Percentiles rank a stretch among this genome's conserved stretches.
phyloP scores from a whole-genome alignment of 164 flowering plant genomes.

The Platanus orientalis region DNA sequence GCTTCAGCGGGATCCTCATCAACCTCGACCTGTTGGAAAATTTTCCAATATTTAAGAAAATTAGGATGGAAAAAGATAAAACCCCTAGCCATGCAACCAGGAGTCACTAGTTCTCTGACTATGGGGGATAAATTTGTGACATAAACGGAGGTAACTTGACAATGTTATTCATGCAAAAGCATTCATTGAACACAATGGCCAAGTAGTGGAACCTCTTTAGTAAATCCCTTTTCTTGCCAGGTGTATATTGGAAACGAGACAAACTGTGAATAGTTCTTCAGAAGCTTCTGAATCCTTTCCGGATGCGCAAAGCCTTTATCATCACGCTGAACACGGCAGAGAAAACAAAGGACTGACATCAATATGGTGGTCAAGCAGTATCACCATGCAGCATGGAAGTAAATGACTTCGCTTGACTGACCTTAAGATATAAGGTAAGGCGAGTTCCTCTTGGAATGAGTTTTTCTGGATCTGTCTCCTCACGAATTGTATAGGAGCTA shows the following conservation, averaged over 20 bases:
- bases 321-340: conserved; percentile 49
- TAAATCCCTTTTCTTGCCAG: conserved; percentile 91
- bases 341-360: too few relatives aligned
- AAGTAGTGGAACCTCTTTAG: conserved; percentile 67
- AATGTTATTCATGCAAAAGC: not conserved
- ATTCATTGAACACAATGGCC: not conserved
- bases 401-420: conserved; percentile 13
- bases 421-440: conserved; percentile 85
- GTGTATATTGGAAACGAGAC: conserved; percentile 95
- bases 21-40: conserved; percentile 75
- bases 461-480: conserved; percentile 88
- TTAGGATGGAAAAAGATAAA: too few relatives aligned
- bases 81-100: not conserved
- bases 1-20: conserved; percentile 90
- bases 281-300: conserved; percentile 81
- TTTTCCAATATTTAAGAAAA: not conserved
- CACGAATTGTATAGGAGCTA: conserved; percentile 77
- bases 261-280: conserved; percentile 93
- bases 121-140: not conserved
- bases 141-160: not conserved
- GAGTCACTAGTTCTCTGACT: not conserved
- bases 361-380: not conserved
- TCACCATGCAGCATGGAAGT: not conserved
- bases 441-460: conserved; percentile 89
- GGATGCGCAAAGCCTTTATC: conserved; percentile 92